Percentiles rank a stretch among this genome's conserved stretches.
These are phyloP conservation scores for Didymella pomorum DNA, from an alignment of 2,329 filamentous ascomycete genomes.

Conservation along the genomic window DNA sequence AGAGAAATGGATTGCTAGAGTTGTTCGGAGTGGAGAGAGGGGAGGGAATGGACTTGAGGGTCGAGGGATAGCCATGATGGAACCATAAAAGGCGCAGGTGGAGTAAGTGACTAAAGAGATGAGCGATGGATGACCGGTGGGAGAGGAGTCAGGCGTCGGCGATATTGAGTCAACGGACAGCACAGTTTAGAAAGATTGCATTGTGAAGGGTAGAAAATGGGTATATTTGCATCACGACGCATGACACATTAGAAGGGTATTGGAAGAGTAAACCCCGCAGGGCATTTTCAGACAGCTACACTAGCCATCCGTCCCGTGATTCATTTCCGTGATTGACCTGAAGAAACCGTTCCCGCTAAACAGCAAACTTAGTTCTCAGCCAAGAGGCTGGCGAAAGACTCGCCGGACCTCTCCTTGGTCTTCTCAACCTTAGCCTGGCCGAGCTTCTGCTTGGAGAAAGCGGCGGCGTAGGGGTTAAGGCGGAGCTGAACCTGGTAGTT, in stretches of 20 bases:
- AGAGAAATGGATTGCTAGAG: conserved; percentile 45
- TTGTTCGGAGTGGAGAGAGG: conserved; percentile 41
- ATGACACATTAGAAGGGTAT: conserved; percentile 8
- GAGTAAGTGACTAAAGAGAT: background rate
- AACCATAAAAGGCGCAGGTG: background rate
- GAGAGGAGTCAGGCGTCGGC: too few relatives aligned
- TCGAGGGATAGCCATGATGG: conserved; percentile 1
- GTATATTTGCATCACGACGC: conserved; percentile 19
- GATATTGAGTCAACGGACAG: background rate
- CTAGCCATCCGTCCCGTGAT: conserved; percentile 35
- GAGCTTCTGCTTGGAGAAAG: conserved; percentile 86
- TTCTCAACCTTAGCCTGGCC: conserved; percentile 72
- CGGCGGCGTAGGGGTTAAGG: conserved; percentile 96
- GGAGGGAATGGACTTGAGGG: conserved; percentile 15
- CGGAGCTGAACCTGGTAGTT: conserved; percentile 99
- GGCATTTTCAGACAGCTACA: conserved; percentile 42
- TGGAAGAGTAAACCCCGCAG: conserved; percentile 17
- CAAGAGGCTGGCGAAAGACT: conserved; percentile 60
- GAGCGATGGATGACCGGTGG: background rate
- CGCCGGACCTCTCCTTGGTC: conserved; percentile 65
- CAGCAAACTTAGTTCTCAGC: conserved; percentile 57
- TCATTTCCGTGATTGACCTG: conserved; percentile 33
- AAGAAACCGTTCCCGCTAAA: conserved; percentile 36
- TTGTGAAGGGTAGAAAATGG: conserved; percentile 11
- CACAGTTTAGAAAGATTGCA: background rate